Evolutionary conservation across 257 asterid genomes (phyloP), one percentile per base, ranked within the genome.

Genomic region (Nicotiana sylvestris): DNA sequence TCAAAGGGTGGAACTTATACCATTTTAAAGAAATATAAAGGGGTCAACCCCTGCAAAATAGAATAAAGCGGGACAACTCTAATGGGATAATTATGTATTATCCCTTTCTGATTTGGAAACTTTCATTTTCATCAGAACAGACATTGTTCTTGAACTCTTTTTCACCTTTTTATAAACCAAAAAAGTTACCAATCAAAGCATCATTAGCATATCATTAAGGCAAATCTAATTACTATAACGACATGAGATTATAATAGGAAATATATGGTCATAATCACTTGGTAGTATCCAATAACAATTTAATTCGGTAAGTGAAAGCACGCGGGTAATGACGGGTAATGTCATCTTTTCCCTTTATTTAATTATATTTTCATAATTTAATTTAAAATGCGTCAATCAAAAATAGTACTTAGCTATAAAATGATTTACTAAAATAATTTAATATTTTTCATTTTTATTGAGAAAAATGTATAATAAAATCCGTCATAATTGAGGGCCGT

Each of bases 171-270:
- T 37, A 46, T 51, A 66, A 78, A 58, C 37, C 53, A 4, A 21
- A 82, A 83, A 80, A n/a, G 12, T 39, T 9, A 83, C 49, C 66
- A 76, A 85, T 56, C 12, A 55, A 82, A 66, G 81, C 82, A 58
- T 81, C 81, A 80, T 65, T 69, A 65, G 53, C 77, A 51, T 51
- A 81, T 82, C 86, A 61, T 82, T 74, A 74, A 39, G 85, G 85
- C 21, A 64, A 64, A 84, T 86, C 91, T 90, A 86, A 84, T 61
- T 74, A 78, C 80, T 78, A 86, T 82, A 85, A 79, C 77, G 88
- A 83, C 87, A 29, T 84, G 72, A 57, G 84, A 82, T 85, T 72
- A 46, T 74, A 81, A 74, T 70, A 57, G 33, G 21, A 43, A 56
- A 55, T 58, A 56, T 39, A 62, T 74, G 69, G 84, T 80, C 84